Percentiles rank a stretch among this genome's conserved stretches.
Evolutionary conservation across 2,329 filamentous ascomycete genomes (phyloP).

Genomic region (Colletotrichum lupini): DNA sequence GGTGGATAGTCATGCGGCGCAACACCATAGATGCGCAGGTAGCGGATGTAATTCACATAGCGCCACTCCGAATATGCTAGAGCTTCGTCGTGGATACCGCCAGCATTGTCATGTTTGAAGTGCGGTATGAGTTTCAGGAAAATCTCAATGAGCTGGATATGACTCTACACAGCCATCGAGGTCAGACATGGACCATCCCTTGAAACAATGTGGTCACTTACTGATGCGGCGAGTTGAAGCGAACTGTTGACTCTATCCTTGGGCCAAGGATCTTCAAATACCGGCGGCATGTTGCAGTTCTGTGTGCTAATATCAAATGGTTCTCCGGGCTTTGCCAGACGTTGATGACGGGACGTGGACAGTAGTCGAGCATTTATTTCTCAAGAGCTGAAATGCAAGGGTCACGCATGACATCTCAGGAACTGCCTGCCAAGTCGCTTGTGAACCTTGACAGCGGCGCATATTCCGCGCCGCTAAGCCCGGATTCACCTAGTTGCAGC

Average conservation of each 20-base stretch:
- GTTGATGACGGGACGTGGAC: too few species aligned
- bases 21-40: constrained; percentile 22
- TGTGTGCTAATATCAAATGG: neutral
- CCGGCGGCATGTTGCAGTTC: neutral
- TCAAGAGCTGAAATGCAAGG: neutral
- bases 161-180: constrained; percentile 5
- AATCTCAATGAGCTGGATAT: constrained; percentile 29
- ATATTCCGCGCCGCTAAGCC: constrained; percentile 21
- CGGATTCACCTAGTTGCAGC: constrained; percentile 5
- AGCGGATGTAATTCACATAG: constrained; percentile 36
- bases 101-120: constrained; percentile 22
- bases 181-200: neutral
- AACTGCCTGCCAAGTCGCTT: constrained; percentile 5
- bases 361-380: too few species aligned
- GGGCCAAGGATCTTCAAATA: constrained; percentile 24
- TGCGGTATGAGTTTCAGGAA: constrained; percentile 34
- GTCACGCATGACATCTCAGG: neutral
- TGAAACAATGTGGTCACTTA: neutral
- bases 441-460: neutral
- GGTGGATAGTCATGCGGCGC: constrained; percentile 35
- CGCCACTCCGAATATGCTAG: constrained; percentile 37
- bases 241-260: neutral
- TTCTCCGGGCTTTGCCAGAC: neutral
- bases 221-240: constrained; percentile 9
- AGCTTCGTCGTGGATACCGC: constrained; percentile 24